Base-by-base conservation (phyloP, 1,284 basidiomycete species). In the Sporisorium reilianum region DNA sequence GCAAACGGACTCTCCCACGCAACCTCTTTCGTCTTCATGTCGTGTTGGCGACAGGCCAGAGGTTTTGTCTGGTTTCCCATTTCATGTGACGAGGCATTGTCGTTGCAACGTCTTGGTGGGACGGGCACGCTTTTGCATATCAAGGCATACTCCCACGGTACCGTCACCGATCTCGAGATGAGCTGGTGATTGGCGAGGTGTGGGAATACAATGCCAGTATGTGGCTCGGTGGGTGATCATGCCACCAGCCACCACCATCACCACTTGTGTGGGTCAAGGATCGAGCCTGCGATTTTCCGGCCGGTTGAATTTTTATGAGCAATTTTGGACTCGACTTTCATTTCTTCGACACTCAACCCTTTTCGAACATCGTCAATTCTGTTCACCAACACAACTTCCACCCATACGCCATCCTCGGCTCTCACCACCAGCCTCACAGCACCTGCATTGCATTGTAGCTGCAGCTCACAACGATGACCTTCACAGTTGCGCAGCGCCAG, bases 401-500 rank as follows among this genome's bases (percentile, higher is more conserved):
- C 34, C 22, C 23, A 20, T 14, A 20, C 14, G 12, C 16, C 45
- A 7, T 30, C 26, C 4, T 28, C 16, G 18, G 30, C 9, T 28
- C 12, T 23, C 42, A 41, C 23, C 46, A 42, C 26, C 51, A 49
- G 40, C 36, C 36, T 41, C 41, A n/a, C n/a, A n/a, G n/a, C n/a
- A n/a, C n/a, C n/a, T n/a, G n/a, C n/a, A n/a, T n/a, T n/a, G n/a
- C n/a, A n/a, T n/a, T n/a, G n/a, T n/a, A n/a, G n/a, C n/a, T n/a
- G n/a, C 25, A 34, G 16, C 16, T 38, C n/a, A 44, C 5, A 36
- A 55, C 25, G n/a, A 73, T 74, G 62, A 59, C 70, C 18, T 75
- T 78, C 57, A 72, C 76, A 18, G 50, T 70, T 16, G 68, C 74
- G 23, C 80, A 82, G 72, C 77, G 76, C 44, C 64, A 65, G 32